Evolutionary conservation across 108 stramenopile species (phyloP), one percentile per base, ranked within the genome.

Genomic region (Schizochytrium sp.): DNA sequence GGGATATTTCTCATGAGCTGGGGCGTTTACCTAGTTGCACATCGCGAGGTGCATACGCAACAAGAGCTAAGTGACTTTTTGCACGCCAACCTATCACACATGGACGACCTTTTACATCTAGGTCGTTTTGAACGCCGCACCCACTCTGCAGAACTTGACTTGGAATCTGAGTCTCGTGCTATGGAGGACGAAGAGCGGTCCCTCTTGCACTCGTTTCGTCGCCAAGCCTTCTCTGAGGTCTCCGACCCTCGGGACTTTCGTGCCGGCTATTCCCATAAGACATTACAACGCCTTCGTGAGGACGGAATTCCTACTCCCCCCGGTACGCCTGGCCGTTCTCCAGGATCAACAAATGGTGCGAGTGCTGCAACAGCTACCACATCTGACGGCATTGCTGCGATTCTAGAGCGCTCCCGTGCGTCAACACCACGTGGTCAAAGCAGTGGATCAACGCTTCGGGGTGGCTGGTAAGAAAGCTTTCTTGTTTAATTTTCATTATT

Each of bases 51-150:
- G 0, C 76, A 83, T 50, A 55, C 76, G 8, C 76, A 83, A 53
- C 76, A 83, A 40, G 76, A 83, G 53, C 53, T 83, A 53, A 83
- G 76, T 53, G 53, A 83, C 76, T 55, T 83, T 55, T 53, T 83
- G 76, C 53, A 83, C 53, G 76, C 76, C 12, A 83, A 83, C n/a
- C 53, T 83, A 5, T 55, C 50, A n/a, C 50, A 49, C 76, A 55
- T 83, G 50, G 76, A 83, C 2, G 76, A 83, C 76, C 76, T 83
- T 53, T 55, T 83, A 53, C 76, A 69, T 38, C 28, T 69, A 44
- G 64, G 64, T 44, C 64, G 44, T 15, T 69, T 69, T 69, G 64
- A 69, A 15, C 7, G 64, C 42, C 64, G 64, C 0, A 69, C 64
- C 42, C 64, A 44, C 1, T 69, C 64, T 8, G 64, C 64, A 38